Percentiles rank a stretch among this genome's conserved stretches.
These are phyloP conservation scores for Pneumocystis jirovecii DNA, from an alignment of 1,139 yeast genomes.

Conservation along the genomic window DNA sequence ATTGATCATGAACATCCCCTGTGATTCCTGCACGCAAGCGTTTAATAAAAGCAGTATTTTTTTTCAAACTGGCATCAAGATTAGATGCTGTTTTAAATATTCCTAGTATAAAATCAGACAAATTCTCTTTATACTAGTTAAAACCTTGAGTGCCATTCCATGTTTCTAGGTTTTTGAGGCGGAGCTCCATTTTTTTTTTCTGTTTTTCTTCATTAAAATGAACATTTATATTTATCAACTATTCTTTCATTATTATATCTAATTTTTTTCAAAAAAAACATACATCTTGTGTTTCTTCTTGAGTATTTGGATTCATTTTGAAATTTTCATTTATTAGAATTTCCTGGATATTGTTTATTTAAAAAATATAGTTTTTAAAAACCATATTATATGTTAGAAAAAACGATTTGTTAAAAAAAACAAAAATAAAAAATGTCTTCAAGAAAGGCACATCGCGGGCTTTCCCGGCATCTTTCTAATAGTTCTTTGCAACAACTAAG, in stretches of 20 bases:
- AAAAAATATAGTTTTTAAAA: not conserved
- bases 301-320: not conserved
- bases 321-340: not conserved
- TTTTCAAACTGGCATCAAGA: conserved; percentile 66
- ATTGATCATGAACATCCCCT: conserved; percentile 33
- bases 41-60: conserved; percentile 68
- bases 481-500: not conserved
- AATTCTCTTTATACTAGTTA: not conserved
- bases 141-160: not conserved
- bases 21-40: conserved; percentile 46
- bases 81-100: conserved; percentile 24
- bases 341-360: not conserved
- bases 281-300: not conserved
- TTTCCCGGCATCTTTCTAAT: not conserved
- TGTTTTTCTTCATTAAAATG: not conserved
- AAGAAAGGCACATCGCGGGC: not conserved
- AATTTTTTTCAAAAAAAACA: not conserved
- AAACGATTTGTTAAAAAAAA: not conserved
- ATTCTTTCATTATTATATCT: not conserved
- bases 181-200: not conserved
- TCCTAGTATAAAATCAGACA: conserved; percentile 10
- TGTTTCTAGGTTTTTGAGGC: not conserved
- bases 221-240: not conserved
- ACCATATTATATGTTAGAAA: not conserved
- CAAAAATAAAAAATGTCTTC: not conserved